phyloP scores from a whole-genome alignment of 352 stramenopile genomes.

The Globisporangium cylindrosporum region DNA sequence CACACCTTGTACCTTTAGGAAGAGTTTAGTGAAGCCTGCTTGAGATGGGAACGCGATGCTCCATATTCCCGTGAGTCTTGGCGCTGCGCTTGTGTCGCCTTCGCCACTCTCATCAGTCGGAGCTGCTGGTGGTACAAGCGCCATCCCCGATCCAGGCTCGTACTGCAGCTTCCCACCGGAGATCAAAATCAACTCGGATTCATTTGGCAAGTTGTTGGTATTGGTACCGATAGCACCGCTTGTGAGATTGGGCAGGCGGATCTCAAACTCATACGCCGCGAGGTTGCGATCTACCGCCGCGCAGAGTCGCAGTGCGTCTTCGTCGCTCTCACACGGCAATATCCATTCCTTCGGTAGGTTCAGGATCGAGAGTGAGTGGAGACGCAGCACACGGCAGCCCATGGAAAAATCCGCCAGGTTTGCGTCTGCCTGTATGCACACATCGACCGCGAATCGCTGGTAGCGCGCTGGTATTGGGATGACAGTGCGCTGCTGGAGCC shows the following conservation, averaged over 20 bases:
- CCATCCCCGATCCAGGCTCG: constrained; percentile 10
- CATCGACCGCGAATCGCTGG: constrained; percentile 30
- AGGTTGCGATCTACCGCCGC: constrained; percentile 35
- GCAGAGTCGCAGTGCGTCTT: constrained; percentile 45
- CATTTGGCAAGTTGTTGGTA: too few species aligned
- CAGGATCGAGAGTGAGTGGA: constrained; percentile 33
- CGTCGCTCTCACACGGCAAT: constrained; percentile 34
- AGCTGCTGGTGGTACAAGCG: neutral
- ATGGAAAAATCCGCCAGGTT: constrained; percentile 48
- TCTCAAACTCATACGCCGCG: constrained; percentile 49
- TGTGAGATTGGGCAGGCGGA: constrained; percentile 31
- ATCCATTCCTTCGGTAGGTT: constrained; percentile 54
- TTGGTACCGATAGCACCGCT: neutral
- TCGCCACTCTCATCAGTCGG: neutral
- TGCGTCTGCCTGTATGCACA: constrained; percentile 42
- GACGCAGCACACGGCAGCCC: constrained; percentile 37
- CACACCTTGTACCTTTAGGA: constrained; percentile 35
- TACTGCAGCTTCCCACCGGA: constrained; percentile 52
- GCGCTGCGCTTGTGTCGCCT: neutral
- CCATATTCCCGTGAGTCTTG: constrained; percentile 39
- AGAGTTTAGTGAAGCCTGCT: constrained; percentile 28
- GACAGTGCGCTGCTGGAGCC: constrained; percentile 20
- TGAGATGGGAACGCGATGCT: constrained; percentile 37
- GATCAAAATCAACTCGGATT: constrained; percentile 16
- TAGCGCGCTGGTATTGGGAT: constrained; percentile 16